A percentile compares a stretch with the other conserved stretches of the same genome.
Conservation (phyloP, 1,284 basidiomycete species). For the Rhodotorula sp. region DNA sequence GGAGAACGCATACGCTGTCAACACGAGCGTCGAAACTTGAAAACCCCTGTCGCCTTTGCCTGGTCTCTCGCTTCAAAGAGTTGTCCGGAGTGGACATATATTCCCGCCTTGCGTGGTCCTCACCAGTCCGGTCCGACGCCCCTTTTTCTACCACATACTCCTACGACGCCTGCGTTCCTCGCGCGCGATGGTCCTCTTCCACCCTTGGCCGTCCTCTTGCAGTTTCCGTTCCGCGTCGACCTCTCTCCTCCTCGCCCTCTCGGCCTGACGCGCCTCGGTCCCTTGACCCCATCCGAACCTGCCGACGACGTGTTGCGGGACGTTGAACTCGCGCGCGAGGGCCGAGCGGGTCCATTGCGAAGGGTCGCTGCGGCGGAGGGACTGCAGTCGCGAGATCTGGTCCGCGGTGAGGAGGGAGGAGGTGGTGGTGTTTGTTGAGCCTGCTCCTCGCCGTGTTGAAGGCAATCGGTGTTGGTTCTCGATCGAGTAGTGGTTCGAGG, state of each 20-base stretch:
- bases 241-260: constrained; percentile 11
- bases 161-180: constrained; percentile 35
- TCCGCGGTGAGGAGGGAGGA: background rate
- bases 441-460: background rate
- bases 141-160: constrained; percentile 26
- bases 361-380: constrained; percentile 13
- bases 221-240: constrained; percentile 7
- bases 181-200: constrained; percentile 35
- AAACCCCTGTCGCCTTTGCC: no score
- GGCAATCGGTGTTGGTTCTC: constrained; percentile 3
- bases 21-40: no score
- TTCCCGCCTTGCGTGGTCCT: no score
- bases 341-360: constrained; percentile 12
- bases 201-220: constrained; percentile 28
- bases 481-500: background rate
- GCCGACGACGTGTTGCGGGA: constrained; percentile 24
- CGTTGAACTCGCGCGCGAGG: constrained; percentile 30
- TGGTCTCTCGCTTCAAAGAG: no score
- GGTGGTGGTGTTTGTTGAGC: background rate
- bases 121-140: background rate
- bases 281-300: constrained; percentile 32
- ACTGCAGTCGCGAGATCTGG: constrained; percentile 19
- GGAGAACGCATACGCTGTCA: no score
- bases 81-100: background rate
- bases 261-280: constrained; percentile 11